phyloP scores from a whole-genome alignment of 2,329 filamentous ascomycete species.

The Exophiala calicioides region DNA sequence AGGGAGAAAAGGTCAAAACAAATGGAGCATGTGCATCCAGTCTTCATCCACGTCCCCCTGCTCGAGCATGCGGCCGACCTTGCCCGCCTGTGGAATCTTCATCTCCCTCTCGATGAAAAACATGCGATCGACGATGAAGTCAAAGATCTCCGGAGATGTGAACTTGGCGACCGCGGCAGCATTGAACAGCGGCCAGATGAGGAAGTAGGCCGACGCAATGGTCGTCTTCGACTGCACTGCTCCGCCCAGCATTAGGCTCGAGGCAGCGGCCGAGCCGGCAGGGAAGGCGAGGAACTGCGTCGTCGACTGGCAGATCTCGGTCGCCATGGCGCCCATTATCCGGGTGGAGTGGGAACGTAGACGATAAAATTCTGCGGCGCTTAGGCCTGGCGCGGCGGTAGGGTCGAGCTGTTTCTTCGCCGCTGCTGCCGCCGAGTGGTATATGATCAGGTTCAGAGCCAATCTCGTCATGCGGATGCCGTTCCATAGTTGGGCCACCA shows the following conservation, averaged over 20 bases:
- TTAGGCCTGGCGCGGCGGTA: background rate
- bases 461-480: slow-evolving; percentile 32
- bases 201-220: slow-evolving; percentile 12
- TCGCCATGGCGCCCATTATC: slow-evolving; percentile 8
- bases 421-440: too few species aligned
- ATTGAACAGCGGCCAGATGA: slow-evolving; percentile 19
- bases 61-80: slow-evolving; percentile 10
- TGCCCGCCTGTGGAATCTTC: slow-evolving; percentile 15
- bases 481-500: slow-evolving; percentile 30
- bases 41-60: slow-evolving; percentile 7
- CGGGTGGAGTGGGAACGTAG: background rate
- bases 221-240: background rate
- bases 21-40: slow-evolving; percentile 20
- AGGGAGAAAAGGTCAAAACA: too few species aligned
- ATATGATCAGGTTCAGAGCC: slow-evolving; percentile 18
- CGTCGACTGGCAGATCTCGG: slow-evolving; percentile 15
- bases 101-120: slow-evolving; percentile 13
- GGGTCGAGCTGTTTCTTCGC: too few species aligned
- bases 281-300: slow-evolving; percentile 4
- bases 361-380: background rate
- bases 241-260: too few species aligned
- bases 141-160: background rate
- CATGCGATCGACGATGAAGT: slow-evolving; percentile 10
- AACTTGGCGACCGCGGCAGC: slow-evolving; percentile 1
- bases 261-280: background rate